Base-by-base conservation (phyloP, 306 rosid species). In the Cicer yamashitae region DNA sequence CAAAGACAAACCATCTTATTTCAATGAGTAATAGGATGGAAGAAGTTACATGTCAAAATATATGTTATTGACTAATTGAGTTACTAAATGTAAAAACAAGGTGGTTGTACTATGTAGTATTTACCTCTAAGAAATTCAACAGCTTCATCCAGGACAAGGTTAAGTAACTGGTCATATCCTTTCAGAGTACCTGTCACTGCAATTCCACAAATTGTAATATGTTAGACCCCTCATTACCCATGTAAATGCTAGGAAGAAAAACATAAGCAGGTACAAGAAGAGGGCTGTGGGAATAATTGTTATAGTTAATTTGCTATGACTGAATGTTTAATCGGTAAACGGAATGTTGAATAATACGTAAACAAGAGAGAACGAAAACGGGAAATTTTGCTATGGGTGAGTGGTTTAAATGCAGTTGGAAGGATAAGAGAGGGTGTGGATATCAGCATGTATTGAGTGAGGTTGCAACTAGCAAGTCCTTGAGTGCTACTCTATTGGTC, bases 151-250 rank as follows among this genome's bases (percentile, higher is more conserved):
- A 94, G 81, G 45, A 94, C 97, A 76, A 94, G 99, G 80, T 94
- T 94, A 40, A 94, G 89, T 71, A 94, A 83, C 85, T 94, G 98
- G 78, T 94, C 98, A 78, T 94, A 94, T 67, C 97, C 98, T 86
- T 94, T 94, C 2, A 94, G 85, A 75, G 97, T 94, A 46, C 99
- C 99, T 39, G 96, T 94, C 58, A 94, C 85, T 82, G 85, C 6
- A 64, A 82, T 64, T 58, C 68, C 69, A 78, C 71, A 65, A 68
- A 67, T 22, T 39, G 59, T 50, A 75, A 78, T 56, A 48, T 51
- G 51, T 52, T 54, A 70, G 39, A 68, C 25, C 30, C 54, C 25
- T 1, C 77, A 72, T 71, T 8, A 17, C 53, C 2, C 72, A 67
- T 11, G 57, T 46, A 47, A 67, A 45, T 56, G 2, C 43, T 59